These are phyloP conservation scores for Globisporangium ultimum DNA, from an alignment of 352 stramenopile species.

Conservation along the genomic window DNA sequence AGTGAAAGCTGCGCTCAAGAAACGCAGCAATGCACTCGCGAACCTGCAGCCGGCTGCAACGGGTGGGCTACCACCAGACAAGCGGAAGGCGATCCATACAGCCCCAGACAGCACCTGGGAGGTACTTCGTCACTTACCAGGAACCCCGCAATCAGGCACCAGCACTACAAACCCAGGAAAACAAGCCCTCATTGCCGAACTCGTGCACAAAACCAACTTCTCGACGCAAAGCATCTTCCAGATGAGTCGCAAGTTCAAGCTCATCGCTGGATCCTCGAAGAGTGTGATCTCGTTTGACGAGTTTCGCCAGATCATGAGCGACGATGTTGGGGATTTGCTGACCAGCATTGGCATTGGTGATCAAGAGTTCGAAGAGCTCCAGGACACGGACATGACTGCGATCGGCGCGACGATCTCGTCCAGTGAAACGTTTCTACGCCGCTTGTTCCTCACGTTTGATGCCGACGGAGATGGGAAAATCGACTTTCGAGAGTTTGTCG, in stretches of 20 bases:
- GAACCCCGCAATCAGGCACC: background rate
- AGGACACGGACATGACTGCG: conserved; percentile 17
- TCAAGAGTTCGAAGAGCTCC: background rate
- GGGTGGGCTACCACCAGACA: conserved; percentile 11
- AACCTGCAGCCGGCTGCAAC: conserved; percentile 20
- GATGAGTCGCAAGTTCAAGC: conserved; percentile 50
- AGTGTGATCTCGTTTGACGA: conserved; percentile 38
- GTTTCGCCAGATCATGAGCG: conserved; percentile 39
- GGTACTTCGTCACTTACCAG: conserved; percentile 15
- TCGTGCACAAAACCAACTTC: conserved; percentile 35
- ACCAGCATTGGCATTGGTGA: conserved; percentile 11
- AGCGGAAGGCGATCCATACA: conserved; percentile 11
- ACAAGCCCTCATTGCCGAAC: conserved; percentile 45
- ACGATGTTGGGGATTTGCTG: conserved; percentile 26
- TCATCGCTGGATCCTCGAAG: conserved; percentile 28
- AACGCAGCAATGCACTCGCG: conserved; percentile 30
- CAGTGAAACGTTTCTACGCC: conserved; percentile 40
- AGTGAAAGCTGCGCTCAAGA: conserved; percentile 22
- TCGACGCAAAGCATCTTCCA: conserved; percentile 44
- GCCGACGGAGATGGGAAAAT: conserved; percentile 40
- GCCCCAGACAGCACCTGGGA: conserved; percentile 20
- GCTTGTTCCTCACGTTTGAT: conserved; percentile 41
- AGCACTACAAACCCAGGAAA: conserved; percentile 16
- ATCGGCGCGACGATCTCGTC: conserved; percentile 42
- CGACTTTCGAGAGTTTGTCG: conserved; percentile 49